A percentile compares a stretch with the other conserved stretches of the same genome.
These are phyloP conservation scores for Naganishia antarctica DNA, from an alignment of 768 basidiomycete species.

Conservation along the genomic window DNA sequence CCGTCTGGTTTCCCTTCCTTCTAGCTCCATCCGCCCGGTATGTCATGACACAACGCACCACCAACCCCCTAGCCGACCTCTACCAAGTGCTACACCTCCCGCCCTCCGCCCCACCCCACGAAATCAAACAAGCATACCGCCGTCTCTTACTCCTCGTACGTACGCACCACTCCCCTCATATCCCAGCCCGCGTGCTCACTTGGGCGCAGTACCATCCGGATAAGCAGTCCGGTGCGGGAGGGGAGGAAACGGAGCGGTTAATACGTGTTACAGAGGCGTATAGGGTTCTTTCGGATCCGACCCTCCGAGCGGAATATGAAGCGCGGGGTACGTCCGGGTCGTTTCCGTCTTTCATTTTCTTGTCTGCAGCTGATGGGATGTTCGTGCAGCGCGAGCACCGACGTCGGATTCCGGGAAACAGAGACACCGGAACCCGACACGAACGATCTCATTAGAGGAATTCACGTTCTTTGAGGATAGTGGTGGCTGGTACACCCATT, in stretches of 20 bases:
- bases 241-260: constrained; percentile 7
- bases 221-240: constrained; percentile 24
- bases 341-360: too few species aligned
- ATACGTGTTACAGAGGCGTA: constrained; percentile 21
- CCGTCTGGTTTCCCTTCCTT: too few species aligned
- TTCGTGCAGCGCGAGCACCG: not conserved
- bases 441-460: constrained; percentile 24
- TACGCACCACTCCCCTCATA: not conserved
- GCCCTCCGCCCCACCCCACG: not conserved
- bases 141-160: constrained; percentile 20
- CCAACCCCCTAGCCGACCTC: not conserved
- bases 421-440: constrained; percentile 19
- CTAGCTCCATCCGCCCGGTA: too few species aligned
- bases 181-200: not conserved
- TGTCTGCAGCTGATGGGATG: too few species aligned
- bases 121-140: constrained; percentile 22
- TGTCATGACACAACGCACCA: constrained; percentile 7
- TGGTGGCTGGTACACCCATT: constrained; percentile 44
- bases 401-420: not conserved
- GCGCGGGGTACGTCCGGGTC: not conserved
- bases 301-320: constrained; percentile 9
- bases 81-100: not conserved
- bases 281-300: constrained; percentile 11
- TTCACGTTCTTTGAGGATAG: constrained; percentile 27
- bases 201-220: constrained; percentile 26